These are phyloP conservation scores for Fagopyrum homotropicum DNA, from an alignment of 148 eudicot species.

Conservation along the genomic window DNA sequence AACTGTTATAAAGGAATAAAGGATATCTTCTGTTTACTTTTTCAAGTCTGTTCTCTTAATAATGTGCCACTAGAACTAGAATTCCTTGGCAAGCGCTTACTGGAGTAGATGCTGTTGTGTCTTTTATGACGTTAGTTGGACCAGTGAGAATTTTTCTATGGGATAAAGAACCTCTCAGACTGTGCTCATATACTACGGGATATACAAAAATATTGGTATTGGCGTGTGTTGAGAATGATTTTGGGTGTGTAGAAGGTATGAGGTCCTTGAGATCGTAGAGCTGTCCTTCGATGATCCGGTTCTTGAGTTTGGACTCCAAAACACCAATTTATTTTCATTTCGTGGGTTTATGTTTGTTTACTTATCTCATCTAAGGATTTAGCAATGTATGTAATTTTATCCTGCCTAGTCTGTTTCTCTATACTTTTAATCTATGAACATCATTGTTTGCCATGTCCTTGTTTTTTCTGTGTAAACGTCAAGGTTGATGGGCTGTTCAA, in stretches of 20 bases:
- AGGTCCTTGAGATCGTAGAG: neutral
- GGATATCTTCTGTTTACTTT: neutral
- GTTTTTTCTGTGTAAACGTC: neutral
- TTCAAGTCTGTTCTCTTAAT: neutral
- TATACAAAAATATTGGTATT: neutral
- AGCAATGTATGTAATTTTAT: neutral
- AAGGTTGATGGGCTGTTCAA: neutral
- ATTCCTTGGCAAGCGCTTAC: neutral
- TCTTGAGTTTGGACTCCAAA: too few relatives aligned
- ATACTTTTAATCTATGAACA: neutral
- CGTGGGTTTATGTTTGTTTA: neutral
- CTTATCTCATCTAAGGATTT: neutral
- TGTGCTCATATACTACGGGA: neutral
- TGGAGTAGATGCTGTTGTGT: neutral
- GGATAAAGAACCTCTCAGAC: neutral
- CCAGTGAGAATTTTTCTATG: neutral
- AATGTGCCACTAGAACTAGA: neutral
- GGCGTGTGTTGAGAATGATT: neutral
- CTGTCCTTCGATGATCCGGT: neutral
- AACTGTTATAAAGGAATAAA: neutral
- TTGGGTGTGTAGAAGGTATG: neutral
- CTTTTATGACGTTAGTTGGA: neutral
- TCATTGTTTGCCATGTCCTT: neutral
- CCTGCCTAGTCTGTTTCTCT: neutral
- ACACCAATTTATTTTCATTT: neutral